Evolutionary conservation across 2,329 filamentous ascomycete species (phyloP), one percentile per base, ranked within the genome.

Genomic region (Cryoendolithus antarcticus): DNA sequence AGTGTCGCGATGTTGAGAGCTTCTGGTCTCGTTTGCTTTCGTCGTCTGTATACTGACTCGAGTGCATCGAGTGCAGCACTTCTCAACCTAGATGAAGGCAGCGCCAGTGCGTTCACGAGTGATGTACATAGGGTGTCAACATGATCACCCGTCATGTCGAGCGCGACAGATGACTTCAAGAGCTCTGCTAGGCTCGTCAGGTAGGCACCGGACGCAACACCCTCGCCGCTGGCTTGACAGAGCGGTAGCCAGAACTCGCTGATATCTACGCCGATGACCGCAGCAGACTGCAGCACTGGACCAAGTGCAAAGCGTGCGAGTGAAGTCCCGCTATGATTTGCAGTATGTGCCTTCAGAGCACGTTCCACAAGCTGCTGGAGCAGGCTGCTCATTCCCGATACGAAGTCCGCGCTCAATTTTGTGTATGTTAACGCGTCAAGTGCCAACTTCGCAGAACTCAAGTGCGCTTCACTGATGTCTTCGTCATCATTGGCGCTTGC

Each of bases 21-120:
- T 24, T 74, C 64, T 4, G 68, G 62, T 34, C 69, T 62, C 43
- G 71, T 66, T 38, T 71, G 68, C 30, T 56, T 62, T 40, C 62
- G 67, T 21, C 59, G 48, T 38, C 57, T 61, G 36, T 75, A 66
- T 10, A 91, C 61, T 29, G 75, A 66, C 31, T 75, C 71, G 9
- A 96, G 63, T 19, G 95, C 67, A 42, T 77, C 74, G 31, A 98
- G 62, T 13, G 83, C 86, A 6, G 75, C 71, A 7, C 84, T 65
- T 31, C 89, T 75, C 37, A 94, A 66, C 9, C 78, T 69, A 50
- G 88, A 82, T 6, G 82, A 89, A 9, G 82, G 75, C 1, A 79
- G 77, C 4, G 79, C 75, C 12, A 98, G 67, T 47, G 89, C 93
- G 9, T 73, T 67, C 39, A 88, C 70, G 2, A 95, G 65, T 3